phyloP scores from a whole-genome alignment of 768 basidiomycete species.

The Lentinula aciculospora region DNA sequence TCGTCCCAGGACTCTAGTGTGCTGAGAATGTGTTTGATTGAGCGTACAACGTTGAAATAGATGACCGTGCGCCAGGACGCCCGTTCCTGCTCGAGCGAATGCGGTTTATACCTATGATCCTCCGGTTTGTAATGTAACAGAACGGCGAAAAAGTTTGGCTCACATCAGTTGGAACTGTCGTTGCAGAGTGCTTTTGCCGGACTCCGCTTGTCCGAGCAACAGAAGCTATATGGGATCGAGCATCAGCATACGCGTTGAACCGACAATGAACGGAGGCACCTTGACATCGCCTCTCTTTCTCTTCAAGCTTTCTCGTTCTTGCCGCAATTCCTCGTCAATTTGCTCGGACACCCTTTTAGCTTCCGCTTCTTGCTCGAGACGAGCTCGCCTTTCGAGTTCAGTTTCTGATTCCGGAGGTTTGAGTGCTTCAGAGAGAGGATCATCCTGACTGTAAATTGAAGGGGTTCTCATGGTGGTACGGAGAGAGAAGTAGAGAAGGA shows the following conservation, averaged over 20 bases:
- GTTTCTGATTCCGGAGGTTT: constrained; percentile 64
- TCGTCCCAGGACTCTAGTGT: constrained; percentile 62
- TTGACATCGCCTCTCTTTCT: constrained; percentile 72
- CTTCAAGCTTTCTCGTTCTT: constrained; percentile 60
- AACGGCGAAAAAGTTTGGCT: neutral
- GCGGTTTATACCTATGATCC: constrained; percentile 48
- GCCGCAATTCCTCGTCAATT: constrained; percentile 76
- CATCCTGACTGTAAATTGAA: constrained; percentile 69
- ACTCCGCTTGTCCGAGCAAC: constrained; percentile 76
- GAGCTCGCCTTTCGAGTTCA: constrained; percentile 51
- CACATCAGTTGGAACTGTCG: constrained; percentile 76
- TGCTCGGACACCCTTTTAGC: constrained; percentile 72
- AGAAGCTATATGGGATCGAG: constrained; percentile 39
- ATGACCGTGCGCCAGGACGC: constrained; percentile 70
- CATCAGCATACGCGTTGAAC: neutral
- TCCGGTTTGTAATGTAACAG: neutral
- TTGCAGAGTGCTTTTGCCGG: constrained; percentile 71
- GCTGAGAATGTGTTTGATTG: constrained; percentile 61
- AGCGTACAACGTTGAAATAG: constrained; percentile 71
- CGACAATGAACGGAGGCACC: constrained; percentile 27
- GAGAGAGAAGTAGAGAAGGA: constrained; percentile 20
- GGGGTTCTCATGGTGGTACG: constrained; percentile 52
- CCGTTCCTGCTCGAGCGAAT: constrained; percentile 63
- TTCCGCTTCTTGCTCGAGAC: constrained; percentile 64
- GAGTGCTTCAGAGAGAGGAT: constrained; percentile 66